A percentile compares a stretch with the other conserved stretches of the same genome.
phyloP scores from a whole-genome alignment of 2,329 filamentous ascomycete species.

The Beauveria rudraprayagi region DNA sequence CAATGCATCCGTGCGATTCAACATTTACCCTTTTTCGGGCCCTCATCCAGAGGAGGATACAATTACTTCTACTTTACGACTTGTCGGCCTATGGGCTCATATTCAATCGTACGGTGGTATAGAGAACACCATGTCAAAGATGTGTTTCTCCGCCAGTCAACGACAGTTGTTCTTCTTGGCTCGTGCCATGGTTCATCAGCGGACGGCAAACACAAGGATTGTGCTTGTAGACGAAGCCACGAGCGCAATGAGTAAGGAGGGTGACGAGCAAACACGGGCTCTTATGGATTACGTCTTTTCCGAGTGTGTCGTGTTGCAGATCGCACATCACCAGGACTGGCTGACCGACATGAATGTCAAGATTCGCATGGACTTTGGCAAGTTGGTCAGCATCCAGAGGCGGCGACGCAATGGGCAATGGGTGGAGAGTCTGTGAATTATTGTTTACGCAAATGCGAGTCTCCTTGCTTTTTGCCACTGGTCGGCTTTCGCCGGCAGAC shows the following conservation, averaged over 20 bases:
- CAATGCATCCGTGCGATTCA: constrained; percentile 34
- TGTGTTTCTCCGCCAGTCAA: not conserved
- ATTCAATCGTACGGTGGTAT: not conserved
- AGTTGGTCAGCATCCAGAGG: not conserved
- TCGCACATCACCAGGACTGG: not conserved
- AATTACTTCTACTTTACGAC: not conserved
- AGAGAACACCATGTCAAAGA: not conserved
- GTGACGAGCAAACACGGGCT: not conserved
- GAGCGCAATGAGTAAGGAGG: not conserved
- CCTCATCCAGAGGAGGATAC: not conserved
- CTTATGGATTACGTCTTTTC: not conserved
- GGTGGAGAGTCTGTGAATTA: not conserved
- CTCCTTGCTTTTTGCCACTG: no score
- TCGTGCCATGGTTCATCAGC: not conserved
- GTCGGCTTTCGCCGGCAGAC: no score
- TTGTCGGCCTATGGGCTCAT: not conserved
- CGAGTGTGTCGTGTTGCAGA: not conserved
- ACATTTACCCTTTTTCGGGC: constrained; percentile 21
- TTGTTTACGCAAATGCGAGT: not conserved
- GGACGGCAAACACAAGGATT: not conserved
- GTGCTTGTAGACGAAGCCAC: constrained; percentile 6
- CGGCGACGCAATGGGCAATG: not conserved
- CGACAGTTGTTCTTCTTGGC: not conserved
- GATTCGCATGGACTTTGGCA: not conserved
- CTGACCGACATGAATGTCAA: not conserved